phyloP scores from a whole-genome alignment of 805 yeast species.

The Yamadazyma tumulicola region DNA sequence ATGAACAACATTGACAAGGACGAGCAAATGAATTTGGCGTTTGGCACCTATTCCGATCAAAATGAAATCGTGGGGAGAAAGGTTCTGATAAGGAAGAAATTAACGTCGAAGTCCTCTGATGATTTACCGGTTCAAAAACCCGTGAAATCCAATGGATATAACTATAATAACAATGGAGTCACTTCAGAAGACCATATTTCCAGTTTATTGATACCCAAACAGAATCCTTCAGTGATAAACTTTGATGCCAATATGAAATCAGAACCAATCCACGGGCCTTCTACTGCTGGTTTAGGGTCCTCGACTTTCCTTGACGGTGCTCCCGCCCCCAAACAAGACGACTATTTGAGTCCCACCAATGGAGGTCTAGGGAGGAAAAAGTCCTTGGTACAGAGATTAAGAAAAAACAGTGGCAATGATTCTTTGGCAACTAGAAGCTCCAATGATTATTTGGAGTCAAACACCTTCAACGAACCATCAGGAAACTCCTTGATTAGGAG shows the following conservation, averaged over 20 bases:
- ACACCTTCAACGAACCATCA: constrained; percentile 13
- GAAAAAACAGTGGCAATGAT: constrained; percentile 36
- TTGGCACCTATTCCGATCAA: constrained; percentile 61
- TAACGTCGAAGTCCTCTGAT: constrained; percentile 9
- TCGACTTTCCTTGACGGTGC: constrained; percentile 95
- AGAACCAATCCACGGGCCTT: constrained; percentile 76
- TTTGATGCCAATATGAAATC: constrained; percentile 72
- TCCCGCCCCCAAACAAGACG: constrained; percentile 65
- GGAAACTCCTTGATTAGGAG: constrained; percentile 70
- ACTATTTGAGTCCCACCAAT: constrained; percentile 18
- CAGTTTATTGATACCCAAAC: constrained; percentile 39
- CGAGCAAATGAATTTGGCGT: constrained; percentile 67
- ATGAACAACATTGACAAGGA: constrained; percentile 43
- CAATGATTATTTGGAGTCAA: constrained; percentile 14
- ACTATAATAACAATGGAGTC: constrained; percentile 3
- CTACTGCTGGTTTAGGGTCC: constrained; percentile 86
- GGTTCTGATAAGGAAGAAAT: constrained; percentile 9
- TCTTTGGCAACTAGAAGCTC: constrained; percentile 27
- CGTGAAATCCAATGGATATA: constrained; percentile 17
- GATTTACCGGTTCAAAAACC: constrained; percentile 8
- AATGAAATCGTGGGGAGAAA: constrained; percentile 35
- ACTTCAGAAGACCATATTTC: constrained; percentile 17
- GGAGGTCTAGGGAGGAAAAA: constrained; percentile 73
- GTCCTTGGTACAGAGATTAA: constrained; percentile 70
- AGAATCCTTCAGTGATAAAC: constrained; percentile 51